These are phyloP conservation scores for Flaveria robusta DNA, from an alignment of 129 eudicot genomes.

Conservation along the genomic window DNA sequence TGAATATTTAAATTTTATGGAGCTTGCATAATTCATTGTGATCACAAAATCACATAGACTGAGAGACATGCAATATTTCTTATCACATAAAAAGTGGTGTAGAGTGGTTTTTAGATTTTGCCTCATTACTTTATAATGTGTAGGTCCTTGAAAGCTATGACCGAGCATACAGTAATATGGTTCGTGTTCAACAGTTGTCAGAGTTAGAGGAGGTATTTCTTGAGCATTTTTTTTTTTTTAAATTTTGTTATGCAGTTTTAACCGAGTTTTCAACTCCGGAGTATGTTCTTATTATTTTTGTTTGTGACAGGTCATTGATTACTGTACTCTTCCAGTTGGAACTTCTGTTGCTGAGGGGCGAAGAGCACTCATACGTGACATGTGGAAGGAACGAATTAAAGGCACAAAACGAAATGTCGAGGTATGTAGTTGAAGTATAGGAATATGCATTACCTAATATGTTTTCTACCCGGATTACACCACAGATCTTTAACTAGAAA, in stretches of 20 bases:
- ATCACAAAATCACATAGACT: background rate
- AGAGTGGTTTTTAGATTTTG: constrained; percentile 1
- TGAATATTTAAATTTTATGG: background rate
- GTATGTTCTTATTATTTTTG: constrained; percentile 4
- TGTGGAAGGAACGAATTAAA: constrained; percentile 98
- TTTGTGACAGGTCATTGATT: constrained; percentile 76
- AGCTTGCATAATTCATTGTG: background rate
- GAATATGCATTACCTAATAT: constrained; percentile 2
- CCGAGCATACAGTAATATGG: constrained; percentile 97
- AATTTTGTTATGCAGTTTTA: background rate
- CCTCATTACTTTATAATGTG: constrained; percentile 13
- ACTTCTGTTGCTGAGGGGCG: constrained; percentile 87
- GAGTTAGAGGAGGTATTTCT: constrained; percentile 86
- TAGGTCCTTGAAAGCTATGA: constrained; percentile 99
- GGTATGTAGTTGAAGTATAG: constrained; percentile 37
- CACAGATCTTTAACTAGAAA: background rate
- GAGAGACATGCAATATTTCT: constrained; percentile 17
- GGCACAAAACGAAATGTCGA: constrained; percentile 95
- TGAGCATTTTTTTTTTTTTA: constrained; percentile 17
- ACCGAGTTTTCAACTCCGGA: background rate
- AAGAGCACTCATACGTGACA: constrained; percentile 84
- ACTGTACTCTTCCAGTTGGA: constrained; percentile 82
- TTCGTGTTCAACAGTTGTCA: constrained; percentile 94
- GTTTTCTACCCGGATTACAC: constrained; percentile 1
- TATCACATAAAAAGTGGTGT: background rate